Evolutionary conservation across 176 grass and related monocot genomes (phyloP).

Genomic region (Ensete glaucum): DNA sequence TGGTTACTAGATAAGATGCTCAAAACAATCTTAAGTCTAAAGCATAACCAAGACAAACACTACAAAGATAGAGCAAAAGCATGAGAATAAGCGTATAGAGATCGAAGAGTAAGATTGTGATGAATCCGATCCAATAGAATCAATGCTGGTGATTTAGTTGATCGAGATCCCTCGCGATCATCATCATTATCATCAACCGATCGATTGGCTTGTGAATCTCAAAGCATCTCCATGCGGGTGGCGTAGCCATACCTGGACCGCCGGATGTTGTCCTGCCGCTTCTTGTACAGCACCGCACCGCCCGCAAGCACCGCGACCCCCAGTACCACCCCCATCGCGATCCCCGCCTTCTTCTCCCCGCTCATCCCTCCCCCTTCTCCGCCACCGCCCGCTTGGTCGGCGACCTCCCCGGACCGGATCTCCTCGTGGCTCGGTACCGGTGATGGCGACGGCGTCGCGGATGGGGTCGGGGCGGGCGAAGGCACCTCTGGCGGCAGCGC

Average conservation of each 20-base stretch:
- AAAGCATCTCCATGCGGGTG: slow-evolving; percentile 59
- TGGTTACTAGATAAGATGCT: no score
- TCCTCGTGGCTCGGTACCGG: slow-evolving; percentile 23
- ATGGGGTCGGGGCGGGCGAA: neutral
- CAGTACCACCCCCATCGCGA: no score
- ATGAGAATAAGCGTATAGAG: no score
- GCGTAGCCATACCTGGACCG: slow-evolving; percentile 73
- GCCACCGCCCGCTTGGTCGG: neutral
- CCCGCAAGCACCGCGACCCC: slow-evolving; percentile 44
- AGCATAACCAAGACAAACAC: no score
- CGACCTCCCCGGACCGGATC: neutral
- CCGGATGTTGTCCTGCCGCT: slow-evolving; percentile 63
- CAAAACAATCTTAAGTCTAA: no score
- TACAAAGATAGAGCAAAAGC: no score
- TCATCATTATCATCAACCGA: neutral
- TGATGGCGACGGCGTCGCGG: slow-evolving; percentile 16
- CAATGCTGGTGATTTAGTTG: no score
- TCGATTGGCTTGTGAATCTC: slow-evolving; percentile 1
- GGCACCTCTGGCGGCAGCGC: neutral
- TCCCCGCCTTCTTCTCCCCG: slow-evolving; percentile 50
- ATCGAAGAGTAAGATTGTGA: no score
- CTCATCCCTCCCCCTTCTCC: slow-evolving; percentile 20
- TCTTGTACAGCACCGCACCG: slow-evolving; percentile 43
- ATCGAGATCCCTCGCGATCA: no score
- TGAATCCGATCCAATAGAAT: no score